Conservation (phyloP, 306 rosid genomes). For the Mimosa pudica region DNA sequence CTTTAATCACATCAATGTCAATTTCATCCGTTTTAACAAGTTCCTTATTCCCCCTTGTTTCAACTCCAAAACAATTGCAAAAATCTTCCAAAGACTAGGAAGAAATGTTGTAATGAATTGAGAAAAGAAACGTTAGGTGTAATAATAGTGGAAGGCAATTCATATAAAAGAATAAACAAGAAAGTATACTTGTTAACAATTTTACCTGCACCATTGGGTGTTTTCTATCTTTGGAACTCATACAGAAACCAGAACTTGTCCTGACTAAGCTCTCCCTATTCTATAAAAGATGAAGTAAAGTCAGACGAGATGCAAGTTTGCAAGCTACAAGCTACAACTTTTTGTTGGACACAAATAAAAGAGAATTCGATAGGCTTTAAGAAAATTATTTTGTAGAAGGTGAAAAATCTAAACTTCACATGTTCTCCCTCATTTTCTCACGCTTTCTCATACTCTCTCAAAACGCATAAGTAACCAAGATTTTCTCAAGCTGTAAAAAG, state of each 20-base stretch:
- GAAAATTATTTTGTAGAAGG: neutral
- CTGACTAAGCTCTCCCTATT: constrained; percentile 76
- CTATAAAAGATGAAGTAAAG: constrained; percentile 48
- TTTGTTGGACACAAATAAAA: neutral
- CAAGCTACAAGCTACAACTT: neutral
- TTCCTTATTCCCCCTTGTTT: neutral
- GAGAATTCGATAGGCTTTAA: neutral
- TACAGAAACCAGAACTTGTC: constrained; percentile 93
- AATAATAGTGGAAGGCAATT: neutral
- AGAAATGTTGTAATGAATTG: neutral
- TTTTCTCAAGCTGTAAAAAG: neutral
- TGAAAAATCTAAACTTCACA: neutral
- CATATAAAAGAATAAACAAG: neutral
- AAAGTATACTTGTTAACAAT: constrained; percentile 24
- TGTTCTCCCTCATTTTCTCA: neutral
- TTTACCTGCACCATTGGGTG: constrained; percentile 77
- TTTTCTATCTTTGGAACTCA: constrained; percentile 58
- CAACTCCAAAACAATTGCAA: neutral
- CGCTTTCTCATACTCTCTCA: neutral
- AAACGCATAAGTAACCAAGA: neutral
- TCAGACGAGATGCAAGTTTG: neutral
- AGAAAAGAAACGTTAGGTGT: neutral
- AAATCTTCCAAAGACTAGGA: neutral
- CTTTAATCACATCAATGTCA: neutral
- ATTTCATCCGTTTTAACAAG: neutral